Base-by-base conservation (phyloP, 805 yeast genomes). In the Saccharomycopsis fermentans region DNA sequence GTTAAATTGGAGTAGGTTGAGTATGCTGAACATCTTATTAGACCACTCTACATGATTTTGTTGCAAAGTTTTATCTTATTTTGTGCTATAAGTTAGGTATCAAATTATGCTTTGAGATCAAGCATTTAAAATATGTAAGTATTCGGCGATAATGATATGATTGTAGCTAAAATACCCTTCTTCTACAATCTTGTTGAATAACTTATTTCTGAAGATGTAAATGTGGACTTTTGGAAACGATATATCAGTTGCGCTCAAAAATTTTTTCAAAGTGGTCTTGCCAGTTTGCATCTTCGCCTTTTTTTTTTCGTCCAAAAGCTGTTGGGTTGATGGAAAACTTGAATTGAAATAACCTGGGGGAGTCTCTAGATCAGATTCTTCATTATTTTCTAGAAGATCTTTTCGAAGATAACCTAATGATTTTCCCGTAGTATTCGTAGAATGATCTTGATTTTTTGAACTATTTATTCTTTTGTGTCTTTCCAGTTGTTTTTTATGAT, bases 301-400 rank as follows among this genome's bases (percentile, higher is more conserved):
- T 24, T 26, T 27, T 51, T 56, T 52, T 24, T 61, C 59, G 29
- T 52, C 50, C 34, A 55, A 36, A 16, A 58, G 39, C 21, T 26
- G 52, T 43, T 61, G 62, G n/a, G 59, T 61, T 4, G 59, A 37
- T 19, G 63, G 63, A 21, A 61, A 61, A 11, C 54, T 54, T 3
- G 62, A 39, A 19, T 52, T 55, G 56, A 61, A 61, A 26, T 56
- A 61, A 2, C 63, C 63, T 21, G 59, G 59, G 2, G 63, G 63
- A 9, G 61, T 55, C 9, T 43, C 50, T 9, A 43, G 14, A 21
- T 52, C 29, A 26, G 37, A 24, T 16, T 26, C 50, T 8, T 21
- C 34, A 21, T 40, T 37, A 16, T 26, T 39, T 26, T 51, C 58
- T 14, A n/a, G 16, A 16, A 24, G 9, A 16, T 16, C 27, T 32